Conservation (phyloP, 768 basidiomycete species). For the Trametes gibbosa region DNA sequence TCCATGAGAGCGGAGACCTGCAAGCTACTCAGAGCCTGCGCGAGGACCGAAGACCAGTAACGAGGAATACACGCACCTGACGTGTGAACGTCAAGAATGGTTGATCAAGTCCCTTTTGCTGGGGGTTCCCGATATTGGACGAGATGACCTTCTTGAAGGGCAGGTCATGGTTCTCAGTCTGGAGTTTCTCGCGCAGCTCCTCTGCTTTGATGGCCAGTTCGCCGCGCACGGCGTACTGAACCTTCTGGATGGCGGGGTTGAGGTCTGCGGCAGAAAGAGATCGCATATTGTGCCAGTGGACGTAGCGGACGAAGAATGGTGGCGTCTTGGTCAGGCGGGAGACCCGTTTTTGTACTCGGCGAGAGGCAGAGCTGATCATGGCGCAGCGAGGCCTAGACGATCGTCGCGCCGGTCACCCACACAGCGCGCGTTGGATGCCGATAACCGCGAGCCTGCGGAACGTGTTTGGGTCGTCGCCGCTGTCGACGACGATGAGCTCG, state of each 20-base stretch:
- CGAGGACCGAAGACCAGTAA: neutral
- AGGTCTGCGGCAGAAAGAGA: slow-evolving; percentile 65
- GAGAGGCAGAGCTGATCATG: slow-evolving; percentile 17
- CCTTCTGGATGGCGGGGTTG: slow-evolving; percentile 82
- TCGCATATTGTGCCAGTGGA: slow-evolving; percentile 25
- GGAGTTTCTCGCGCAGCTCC: slow-evolving; percentile 68
- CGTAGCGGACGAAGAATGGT: slow-evolving; percentile 2
- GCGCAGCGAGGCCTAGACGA: slow-evolving; percentile 8
- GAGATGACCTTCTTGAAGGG: slow-evolving; percentile 89
- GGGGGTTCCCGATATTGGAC: slow-evolving; percentile 97
- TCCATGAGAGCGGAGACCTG: slow-evolving; percentile 91
- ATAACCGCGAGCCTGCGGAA: neutral
- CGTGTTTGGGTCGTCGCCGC: slow-evolving; percentile 9
- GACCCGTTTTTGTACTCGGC: slow-evolving; percentile 16
- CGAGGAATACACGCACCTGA: slow-evolving; percentile 53
- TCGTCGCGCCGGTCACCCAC: slow-evolving; percentile 9
- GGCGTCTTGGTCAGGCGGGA: slow-evolving; percentile 11
- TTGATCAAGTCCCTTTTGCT: slow-evolving; percentile 93
- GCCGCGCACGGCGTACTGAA: slow-evolving; percentile 96
- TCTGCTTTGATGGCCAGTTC: slow-evolving; percentile 96
- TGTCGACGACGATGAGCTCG: slow-evolving; percentile 11
- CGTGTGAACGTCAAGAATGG: slow-evolving; percentile 88
- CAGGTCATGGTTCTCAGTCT: slow-evolving; percentile 46
- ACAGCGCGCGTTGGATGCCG: neutral
- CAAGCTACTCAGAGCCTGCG: neutral